phyloP scores from a whole-genome alignment of 495 filamentous ascomycete genomes.

The Penicillium arizonense region DNA sequence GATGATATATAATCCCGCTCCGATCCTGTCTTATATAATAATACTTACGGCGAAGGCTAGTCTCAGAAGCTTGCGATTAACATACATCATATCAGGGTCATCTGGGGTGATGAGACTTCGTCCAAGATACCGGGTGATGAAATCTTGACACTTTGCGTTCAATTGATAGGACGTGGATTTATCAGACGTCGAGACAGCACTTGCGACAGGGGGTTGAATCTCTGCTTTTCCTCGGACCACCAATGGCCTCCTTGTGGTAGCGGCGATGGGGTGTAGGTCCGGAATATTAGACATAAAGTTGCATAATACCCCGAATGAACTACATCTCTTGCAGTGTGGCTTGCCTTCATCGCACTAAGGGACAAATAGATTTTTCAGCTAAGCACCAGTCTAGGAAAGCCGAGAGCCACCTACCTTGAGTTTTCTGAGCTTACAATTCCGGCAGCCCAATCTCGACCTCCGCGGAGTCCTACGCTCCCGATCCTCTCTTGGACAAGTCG shows the following conservation, averaged over 20 bases:
- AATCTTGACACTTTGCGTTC: conserved; percentile 34
- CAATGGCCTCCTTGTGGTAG: conserved; percentile 19
- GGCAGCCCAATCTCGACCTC: conserved; percentile 45
- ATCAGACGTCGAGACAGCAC: conserved; percentile 31
- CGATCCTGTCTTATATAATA: not conserved
- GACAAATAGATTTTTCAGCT: conserved; percentile 7
- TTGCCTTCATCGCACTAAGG: conserved; percentile 45
- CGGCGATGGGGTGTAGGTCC: conserved; percentile 37
- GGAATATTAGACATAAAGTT: conserved; percentile 36
- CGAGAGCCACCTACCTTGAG: conserved; percentile 37
- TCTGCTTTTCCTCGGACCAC: conserved; percentile 10
- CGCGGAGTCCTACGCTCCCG: conserved; percentile 9
- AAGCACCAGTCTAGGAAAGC: conserved; percentile 5
- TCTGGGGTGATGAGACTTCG: conserved; percentile 35
- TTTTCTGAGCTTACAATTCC: conserved; percentile 50
- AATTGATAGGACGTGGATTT: conserved; percentile 31
- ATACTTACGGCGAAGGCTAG: conserved; percentile 37
- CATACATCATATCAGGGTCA: conserved; percentile 32
- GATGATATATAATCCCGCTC: not conserved
- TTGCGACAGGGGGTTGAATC: conserved; percentile 23
- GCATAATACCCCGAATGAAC: conserved; percentile 41
- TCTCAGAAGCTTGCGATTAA: conserved; percentile 36
- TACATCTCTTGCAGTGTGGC: conserved; percentile 45
- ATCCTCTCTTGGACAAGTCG: conserved; percentile 10
- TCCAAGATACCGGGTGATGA: conserved; percentile 38